These are phyloP conservation scores for Puya raimondii DNA, from an alignment of 176 grass and related monocot species.

Conservation along the genomic window DNA sequence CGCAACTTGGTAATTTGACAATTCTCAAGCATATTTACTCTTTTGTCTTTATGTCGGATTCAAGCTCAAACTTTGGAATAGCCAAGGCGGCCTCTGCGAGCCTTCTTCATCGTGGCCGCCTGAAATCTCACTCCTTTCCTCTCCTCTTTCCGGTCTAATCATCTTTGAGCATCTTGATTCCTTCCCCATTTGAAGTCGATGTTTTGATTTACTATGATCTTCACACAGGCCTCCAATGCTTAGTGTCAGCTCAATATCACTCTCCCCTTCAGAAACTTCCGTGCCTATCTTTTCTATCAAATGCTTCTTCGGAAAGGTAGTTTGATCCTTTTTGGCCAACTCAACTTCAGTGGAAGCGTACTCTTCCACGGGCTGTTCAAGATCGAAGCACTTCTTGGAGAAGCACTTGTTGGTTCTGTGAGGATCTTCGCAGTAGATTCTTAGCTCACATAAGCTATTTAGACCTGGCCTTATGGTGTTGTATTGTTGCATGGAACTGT, in stretches of 20 bases:
- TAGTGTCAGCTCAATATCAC: slow-evolving; percentile 64
- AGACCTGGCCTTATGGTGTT: slow-evolving; percentile 24
- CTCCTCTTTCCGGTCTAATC: background rate
- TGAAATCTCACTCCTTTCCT: background rate
- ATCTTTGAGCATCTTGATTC: background rate
- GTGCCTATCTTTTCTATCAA: too few relatives aligned
- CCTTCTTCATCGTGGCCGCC: background rate
- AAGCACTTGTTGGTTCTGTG: too few relatives aligned
- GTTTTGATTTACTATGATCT: slow-evolving; percentile 27
- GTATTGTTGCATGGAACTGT: slow-evolving; percentile 26
- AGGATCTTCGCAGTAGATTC: background rate
- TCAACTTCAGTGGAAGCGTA: too few relatives aligned
- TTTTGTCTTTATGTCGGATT: slow-evolving; percentile 1
- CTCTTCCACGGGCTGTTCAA: too few relatives aligned
- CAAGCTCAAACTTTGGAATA: slow-evolving; percentile 23
- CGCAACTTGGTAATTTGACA: background rate
- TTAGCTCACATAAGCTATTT: slow-evolving; percentile 18
- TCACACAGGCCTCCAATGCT: slow-evolving; percentile 34
- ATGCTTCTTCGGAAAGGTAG: too few relatives aligned
- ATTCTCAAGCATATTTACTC: background rate
- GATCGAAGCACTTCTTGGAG: too few relatives aligned
- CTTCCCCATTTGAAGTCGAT: slow-evolving; percentile 25
- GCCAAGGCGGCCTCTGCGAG: slow-evolving; percentile 6
- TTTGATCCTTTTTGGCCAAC: too few relatives aligned
- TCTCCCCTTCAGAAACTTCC: slow-evolving; percentile 18